These are phyloP conservation scores for Rhododendron williamsianum DNA, from an alignment of 148 eudicot species.

Conservation along the genomic window DNA sequence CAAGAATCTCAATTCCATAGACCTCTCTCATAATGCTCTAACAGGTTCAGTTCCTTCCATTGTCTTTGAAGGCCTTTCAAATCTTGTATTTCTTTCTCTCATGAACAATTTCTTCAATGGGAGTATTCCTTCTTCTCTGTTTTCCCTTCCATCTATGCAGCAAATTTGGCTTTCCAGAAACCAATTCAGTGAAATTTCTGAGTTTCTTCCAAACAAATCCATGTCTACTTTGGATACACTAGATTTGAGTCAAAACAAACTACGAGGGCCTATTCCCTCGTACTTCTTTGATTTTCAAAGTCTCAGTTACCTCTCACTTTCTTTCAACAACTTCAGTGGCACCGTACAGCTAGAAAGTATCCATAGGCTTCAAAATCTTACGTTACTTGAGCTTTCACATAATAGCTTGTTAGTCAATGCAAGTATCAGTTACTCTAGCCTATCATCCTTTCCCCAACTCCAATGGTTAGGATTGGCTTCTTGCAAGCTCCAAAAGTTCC, in stretches of 20 bases:
- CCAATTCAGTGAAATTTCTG: slow-evolving; percentile 21
- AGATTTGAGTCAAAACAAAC: slow-evolving; percentile 37
- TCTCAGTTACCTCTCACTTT: slow-evolving; percentile 15
- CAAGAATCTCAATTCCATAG: slow-evolving; percentile 28
- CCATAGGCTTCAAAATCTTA: slow-evolving; percentile 19
- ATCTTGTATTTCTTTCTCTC: slow-evolving; percentile 28
- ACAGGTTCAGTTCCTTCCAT: slow-evolving; percentile 29
- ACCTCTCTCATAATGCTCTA: slow-evolving; percentile 35
- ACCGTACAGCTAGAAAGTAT: slow-evolving; percentile 14
- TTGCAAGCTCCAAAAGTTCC: slow-evolving; percentile 30
- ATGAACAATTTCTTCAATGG: slow-evolving; percentile 37
- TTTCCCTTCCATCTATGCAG: slow-evolving; percentile 23
- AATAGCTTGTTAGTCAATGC: slow-evolving; percentile 19
- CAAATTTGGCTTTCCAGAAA: slow-evolving; percentile 24
- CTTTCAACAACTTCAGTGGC: slow-evolving; percentile 36
- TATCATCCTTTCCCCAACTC: slow-evolving; percentile 17
- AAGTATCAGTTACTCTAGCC: slow-evolving; percentile 4
- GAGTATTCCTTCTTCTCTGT: slow-evolving; percentile 37
- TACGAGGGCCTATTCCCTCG: slow-evolving; percentile 24
- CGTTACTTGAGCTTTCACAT: slow-evolving; percentile 36
- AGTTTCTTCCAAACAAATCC: slow-evolving; percentile 5
- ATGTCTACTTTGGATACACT: slow-evolving; percentile 29
- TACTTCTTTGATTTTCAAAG: slow-evolving; percentile 20
- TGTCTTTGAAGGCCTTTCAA: slow-evolving; percentile 28
- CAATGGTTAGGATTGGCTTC: slow-evolving; percentile 26